Evolutionary conservation across 106 monocot species (phyloP), one percentile per base, ranked within the genome.

Genomic region (Phalaenopsis aphrodite): DNA sequence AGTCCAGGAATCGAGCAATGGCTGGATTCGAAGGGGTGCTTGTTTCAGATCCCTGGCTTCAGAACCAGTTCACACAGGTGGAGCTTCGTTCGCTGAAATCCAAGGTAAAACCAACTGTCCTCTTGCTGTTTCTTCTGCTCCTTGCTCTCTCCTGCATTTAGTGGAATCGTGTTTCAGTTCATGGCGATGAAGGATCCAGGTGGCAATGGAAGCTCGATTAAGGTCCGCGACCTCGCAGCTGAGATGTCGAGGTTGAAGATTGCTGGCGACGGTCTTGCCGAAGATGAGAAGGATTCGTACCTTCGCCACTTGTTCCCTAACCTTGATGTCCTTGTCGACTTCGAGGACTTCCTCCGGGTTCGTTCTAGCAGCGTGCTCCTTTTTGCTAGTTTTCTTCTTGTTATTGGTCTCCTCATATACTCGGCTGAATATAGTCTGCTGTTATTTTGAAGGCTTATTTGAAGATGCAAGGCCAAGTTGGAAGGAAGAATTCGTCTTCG

Each of bases 261-360:
- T 73, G 45, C 82, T 56, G 86, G 81, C 16, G 89, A 83, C 23
- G 85, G 77, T 75, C 75, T 87, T 41, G 42, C 87, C 6, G 84
- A 77, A 48, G 85, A 81, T 16, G 93, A 91, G 77, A 84, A 78
- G 18, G 79, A 61, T 16, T 67, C 85, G 17, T 16, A 85, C 41
- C 17, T 92, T 30, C 41, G 58, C 24, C 75, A 79, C 37, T 81
- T 89, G 45, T 83, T 85, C 81, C 68, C 80, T 8, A 82, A 89
- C 77, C 81, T 72, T 36, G 81, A 84, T 47, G 56, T 81, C 8
- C 75, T 84, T 3, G 81, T 87, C 78, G 91, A 93, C 66, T 96
- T 96, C 77, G 96, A 96, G 85, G 65, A 75, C 65, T 96, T 96
- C 77, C 88, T 96, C 38, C 80, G 88, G 83, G 95, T 96, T 45